phyloP scores from a whole-genome alignment of 2,329 filamentous ascomycete species.

The Talaromyces marneffei region DNA sequence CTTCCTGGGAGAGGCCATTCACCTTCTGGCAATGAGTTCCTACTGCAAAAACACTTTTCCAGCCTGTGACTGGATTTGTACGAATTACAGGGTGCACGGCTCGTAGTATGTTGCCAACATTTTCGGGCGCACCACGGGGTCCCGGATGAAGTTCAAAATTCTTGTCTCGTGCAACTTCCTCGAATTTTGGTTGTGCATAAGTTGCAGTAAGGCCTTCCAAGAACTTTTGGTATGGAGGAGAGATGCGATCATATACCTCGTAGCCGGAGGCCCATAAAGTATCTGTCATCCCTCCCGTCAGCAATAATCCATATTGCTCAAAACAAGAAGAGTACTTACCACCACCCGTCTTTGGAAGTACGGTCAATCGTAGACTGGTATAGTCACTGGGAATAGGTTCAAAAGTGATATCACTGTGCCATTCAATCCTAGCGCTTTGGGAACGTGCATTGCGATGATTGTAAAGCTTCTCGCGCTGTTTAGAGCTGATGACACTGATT shows the following conservation, averaged over 20 bases:
- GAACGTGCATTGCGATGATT: constrained; percentile 37
- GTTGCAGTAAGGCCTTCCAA: constrained; percentile 29
- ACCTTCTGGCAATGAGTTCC: constrained; percentile 38
- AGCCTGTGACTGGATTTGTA: constrained; percentile 60
- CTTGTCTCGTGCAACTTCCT: constrained; percentile 27
- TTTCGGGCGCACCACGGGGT: constrained; percentile 49
- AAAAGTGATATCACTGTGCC: constrained; percentile 49
- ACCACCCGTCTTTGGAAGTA: constrained; percentile 40
- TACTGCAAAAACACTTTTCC: constrained; percentile 52
- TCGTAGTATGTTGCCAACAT: constrained; percentile 43
- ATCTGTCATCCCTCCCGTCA: constrained; percentile 21
- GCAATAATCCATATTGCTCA: not conserved
- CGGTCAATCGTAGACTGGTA: constrained; percentile 41
- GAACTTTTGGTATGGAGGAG: constrained; percentile 33
- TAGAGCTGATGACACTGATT: constrained; percentile 46
- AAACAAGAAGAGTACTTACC: constrained; percentile 22
- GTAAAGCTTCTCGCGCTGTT: constrained; percentile 41
- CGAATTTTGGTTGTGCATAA: constrained; percentile 28
- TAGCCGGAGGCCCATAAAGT: constrained; percentile 43
- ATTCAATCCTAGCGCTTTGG: constrained; percentile 32
- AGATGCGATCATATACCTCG: constrained; percentile 40
- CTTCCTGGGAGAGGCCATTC: constrained; percentile 41
- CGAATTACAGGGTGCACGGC: constrained; percentile 53
- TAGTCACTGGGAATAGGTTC: constrained; percentile 46
- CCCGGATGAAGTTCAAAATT: constrained; percentile 26